phyloP scores from a whole-genome alignment of 805 yeast species.

The Hanseniaspora taiwanica region DNA sequence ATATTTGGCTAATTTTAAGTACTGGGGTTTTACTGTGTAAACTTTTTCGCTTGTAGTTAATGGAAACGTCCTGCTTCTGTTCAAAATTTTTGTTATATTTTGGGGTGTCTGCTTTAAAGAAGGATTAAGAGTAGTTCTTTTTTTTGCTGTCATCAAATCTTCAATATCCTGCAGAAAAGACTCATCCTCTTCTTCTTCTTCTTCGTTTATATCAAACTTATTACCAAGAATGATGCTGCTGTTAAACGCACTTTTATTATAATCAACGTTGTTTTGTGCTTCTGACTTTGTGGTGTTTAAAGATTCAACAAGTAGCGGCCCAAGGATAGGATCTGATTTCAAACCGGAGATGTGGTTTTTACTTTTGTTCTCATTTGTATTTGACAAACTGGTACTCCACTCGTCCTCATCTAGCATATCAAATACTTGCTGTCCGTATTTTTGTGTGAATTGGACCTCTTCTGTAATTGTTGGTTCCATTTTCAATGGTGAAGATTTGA shows the following conservation, averaged over 20 bases:
- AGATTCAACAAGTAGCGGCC: too few species aligned
- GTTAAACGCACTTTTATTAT: too few species aligned
- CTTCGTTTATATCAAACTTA: not conserved
- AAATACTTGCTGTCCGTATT: not conserved
- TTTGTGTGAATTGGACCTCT: not conserved
- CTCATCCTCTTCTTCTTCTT: not conserved
- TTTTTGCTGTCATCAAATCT: not conserved
- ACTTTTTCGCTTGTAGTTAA: not conserved
- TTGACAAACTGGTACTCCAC: not conserved
- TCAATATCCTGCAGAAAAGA: not conserved
- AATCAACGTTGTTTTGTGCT: too few species aligned
- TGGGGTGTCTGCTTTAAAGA: not conserved
- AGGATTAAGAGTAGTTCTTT: not conserved
- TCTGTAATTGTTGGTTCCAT: not conserved
- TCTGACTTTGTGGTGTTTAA: too few species aligned
- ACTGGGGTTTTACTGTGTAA: not conserved
- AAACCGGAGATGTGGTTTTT: not conserved
- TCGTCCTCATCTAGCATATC: not conserved
- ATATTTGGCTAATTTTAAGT: not conserved
- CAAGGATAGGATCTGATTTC: not conserved
- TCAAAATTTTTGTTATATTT: not conserved
- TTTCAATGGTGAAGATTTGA: not conserved
- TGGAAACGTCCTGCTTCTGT: conserved; percentile 1
- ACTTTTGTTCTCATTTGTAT: not conserved
- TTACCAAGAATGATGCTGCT: not conserved